phyloP scores from a whole-genome alignment of 2,329 filamentous ascomycete species.

The Dactylellina cionopaga region DNA sequence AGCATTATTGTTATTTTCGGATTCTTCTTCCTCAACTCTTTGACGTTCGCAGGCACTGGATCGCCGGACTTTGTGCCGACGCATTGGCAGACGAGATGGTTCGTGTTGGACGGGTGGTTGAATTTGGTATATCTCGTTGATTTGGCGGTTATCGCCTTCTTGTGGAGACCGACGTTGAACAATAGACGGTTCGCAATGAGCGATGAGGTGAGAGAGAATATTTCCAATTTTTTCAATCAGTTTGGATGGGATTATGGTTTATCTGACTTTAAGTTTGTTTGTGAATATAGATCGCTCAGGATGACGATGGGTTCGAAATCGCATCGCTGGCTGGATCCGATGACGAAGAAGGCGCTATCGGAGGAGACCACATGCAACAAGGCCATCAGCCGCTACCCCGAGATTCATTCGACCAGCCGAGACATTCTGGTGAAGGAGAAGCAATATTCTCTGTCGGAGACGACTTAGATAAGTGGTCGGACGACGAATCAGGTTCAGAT shows the following conservation, averaged over 20 bases:
- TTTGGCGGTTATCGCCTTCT: conserved; percentile 89
- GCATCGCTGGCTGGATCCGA: conserved; percentile 83
- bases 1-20: conserved; percentile 95
- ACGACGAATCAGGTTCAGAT: conserved; percentile 42
- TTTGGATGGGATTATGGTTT: neutral
- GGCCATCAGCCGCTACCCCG: conserved; percentile 37
- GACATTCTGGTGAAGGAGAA: conserved; percentile 48
- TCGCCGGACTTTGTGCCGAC: conserved; percentile 92
- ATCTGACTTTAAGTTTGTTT: conserved; percentile 59
- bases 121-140: conserved; percentile 96
- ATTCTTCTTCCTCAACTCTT: conserved; percentile 98
- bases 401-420: conserved; percentile 43
- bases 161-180: conserved; percentile 96
- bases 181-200: conserved; percentile 98
- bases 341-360: conserved; percentile 71
- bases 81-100: conserved; percentile 98
- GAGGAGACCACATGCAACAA: conserved; percentile 57
- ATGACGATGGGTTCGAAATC: conserved; percentile 98
- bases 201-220: conserved; percentile 71
- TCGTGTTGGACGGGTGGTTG: conserved; percentile 95
- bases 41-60: conserved; percentile 85
- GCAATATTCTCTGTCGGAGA: conserved; percentile 51
- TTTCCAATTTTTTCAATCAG: neutral
- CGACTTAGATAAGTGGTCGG: conserved; percentile 49
- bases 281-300: conserved; percentile 76